Evolutionary conservation across 805 yeast species (phyloP).

Genomic region (Nakazawaea wyomingensis): DNA sequence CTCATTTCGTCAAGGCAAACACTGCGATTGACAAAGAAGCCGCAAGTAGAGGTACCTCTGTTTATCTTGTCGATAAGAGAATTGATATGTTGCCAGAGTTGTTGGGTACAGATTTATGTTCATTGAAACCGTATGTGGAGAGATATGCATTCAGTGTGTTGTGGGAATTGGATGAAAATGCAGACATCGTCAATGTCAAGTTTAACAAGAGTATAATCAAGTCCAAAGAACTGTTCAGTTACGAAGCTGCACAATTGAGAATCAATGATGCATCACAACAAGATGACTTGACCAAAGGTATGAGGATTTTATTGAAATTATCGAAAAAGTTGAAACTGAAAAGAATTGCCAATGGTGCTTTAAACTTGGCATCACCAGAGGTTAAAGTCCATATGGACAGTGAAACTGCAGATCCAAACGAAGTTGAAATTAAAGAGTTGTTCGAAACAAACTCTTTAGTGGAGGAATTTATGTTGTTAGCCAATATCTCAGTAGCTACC

Average conservation of each 20-base stretch:
- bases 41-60: constrained; percentile 95
- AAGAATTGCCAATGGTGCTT: constrained; percentile 91
- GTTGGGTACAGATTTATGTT: constrained; percentile 92
- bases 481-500: constrained; percentile 92
- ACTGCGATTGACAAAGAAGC: constrained; percentile 94
- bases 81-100: constrained; percentile 97
- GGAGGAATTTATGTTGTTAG: constrained; percentile 97
- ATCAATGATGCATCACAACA: constrained; percentile 73
- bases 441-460: constrained; percentile 93
- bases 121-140: constrained; percentile 91
- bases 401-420: constrained; percentile 95
- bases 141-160: constrained; percentile 92
- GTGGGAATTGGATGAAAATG: constrained; percentile 90
- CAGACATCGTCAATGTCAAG: constrained; percentile 72
- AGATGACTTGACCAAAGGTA: constrained; percentile 85
- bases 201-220: constrained; percentile 84
- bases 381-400: constrained; percentile 96
- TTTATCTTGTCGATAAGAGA: constrained; percentile 94
- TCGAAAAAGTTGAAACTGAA: constrained; percentile 82
- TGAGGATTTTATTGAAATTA: constrained; percentile 74
- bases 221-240: constrained; percentile 92
- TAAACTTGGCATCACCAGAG: constrained; percentile 95
- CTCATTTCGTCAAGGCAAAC: constrained; percentile 91
- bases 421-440: constrained; percentile 84
- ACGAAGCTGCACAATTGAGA: constrained; percentile 86